Percentiles rank a stretch among this genome's conserved stretches.
Conservation (phyloP, 1,284 basidiomycete genomes). For the Fomitopsis palustris region DNA sequence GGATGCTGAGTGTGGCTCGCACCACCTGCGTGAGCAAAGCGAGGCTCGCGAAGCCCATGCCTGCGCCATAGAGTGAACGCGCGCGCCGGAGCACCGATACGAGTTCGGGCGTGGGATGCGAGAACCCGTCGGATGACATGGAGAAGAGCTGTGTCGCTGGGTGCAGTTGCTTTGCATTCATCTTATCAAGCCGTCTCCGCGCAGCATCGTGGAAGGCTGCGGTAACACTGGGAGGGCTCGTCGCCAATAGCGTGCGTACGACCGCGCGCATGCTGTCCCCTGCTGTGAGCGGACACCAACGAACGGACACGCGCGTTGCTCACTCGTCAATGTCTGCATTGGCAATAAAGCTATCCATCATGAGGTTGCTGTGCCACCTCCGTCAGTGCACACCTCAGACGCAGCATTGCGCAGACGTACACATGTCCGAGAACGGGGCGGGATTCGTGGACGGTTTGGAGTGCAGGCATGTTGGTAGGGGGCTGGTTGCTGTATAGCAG, state of each 20-base stretch:
- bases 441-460: slow-evolving; percentile 5
- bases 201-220: slow-evolving; percentile 60
- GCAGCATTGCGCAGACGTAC: slow-evolving; percentile 35
- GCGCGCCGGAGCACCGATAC: slow-evolving; percentile 48
- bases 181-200: slow-evolving; percentile 52
- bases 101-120: slow-evolving; percentile 48
- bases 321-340: slow-evolving; percentile 69
- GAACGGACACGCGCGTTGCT: slow-evolving; percentile 20
- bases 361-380: slow-evolving; percentile 56
- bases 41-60: slow-evolving; percentile 66
- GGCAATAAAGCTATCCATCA: slow-evolving; percentile 78
- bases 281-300: slow-evolving; percentile 1
- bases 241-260: slow-evolving; percentile 61
- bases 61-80: slow-evolving; percentile 68
- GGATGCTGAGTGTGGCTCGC: slow-evolving; percentile 50
- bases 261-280: slow-evolving; percentile 62
- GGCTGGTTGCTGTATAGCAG: background rate
- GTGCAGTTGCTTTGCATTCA: slow-evolving; percentile 38
- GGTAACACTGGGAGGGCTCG: slow-evolving; percentile 55
- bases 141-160: slow-evolving; percentile 38
- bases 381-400: slow-evolving; percentile 5
- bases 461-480: slow-evolving; percentile 9
- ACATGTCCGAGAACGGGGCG: slow-evolving; percentile 41
- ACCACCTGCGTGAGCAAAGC: slow-evolving; percentile 52
- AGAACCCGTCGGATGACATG: slow-evolving; percentile 34